Evolutionary conservation across 2,329 filamentous ascomycete species (phyloP).

Genomic region (Pseudocercospora cruenta): DNA sequence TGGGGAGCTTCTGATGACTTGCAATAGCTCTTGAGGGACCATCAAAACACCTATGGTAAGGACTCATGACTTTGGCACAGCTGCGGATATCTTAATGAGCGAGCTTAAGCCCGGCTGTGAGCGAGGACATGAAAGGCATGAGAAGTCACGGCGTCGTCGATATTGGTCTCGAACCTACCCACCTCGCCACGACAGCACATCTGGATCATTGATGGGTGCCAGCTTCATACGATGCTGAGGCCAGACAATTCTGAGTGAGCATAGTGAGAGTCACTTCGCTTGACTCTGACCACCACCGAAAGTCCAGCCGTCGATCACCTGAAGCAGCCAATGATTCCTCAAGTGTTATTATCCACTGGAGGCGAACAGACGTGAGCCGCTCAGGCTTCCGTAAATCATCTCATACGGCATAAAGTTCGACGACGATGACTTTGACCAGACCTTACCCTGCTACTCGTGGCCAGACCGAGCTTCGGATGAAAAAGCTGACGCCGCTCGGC

Average conservation of each 20-base stretch:
- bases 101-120: not conserved
- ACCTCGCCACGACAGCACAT: not conserved
- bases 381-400: not conserved
- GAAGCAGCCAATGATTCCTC: no score
- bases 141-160: not conserved
- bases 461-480: not conserved
- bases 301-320: no score
- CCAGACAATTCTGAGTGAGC: not conserved
- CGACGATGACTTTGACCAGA: not conserved
- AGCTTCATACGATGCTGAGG: not conserved
- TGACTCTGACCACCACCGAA: not conserved
- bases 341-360: no score
- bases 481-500: no score
- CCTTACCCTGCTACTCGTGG: not conserved
- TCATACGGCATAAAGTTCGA: not conserved
- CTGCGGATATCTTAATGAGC: not conserved
- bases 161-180: not conserved
- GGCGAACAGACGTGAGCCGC: no score
- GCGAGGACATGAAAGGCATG: not conserved
- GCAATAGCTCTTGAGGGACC: not conserved
- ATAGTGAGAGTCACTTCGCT: not conserved
- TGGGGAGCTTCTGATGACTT: constrained; percentile 1
- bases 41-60: no score
- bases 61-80: not conserved
- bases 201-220: not conserved